Conservation (phyloP, 2,329 filamentous ascomycete species). For the Neopestalotiopsis sp. region DNA sequence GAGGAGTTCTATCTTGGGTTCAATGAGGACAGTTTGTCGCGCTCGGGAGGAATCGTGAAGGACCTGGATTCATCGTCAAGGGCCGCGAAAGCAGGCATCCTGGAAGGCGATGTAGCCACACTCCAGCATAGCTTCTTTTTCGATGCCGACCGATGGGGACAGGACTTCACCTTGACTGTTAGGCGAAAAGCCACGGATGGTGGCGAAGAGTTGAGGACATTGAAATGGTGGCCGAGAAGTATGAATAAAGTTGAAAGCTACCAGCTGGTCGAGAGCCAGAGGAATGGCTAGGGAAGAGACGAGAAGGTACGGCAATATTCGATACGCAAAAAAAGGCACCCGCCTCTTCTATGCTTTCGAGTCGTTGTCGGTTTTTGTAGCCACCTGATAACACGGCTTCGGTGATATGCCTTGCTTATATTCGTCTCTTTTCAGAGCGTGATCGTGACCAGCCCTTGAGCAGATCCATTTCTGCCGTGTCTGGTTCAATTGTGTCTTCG, state of each 20-base stretch:
- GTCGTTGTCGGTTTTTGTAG: too few relatives aligned
- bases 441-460: neutral
- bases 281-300: neutral
- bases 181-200: neutral
- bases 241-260: neutral
- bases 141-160: neutral
- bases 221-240: neutral
- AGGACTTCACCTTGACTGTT: neutral
- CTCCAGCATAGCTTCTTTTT: neutral
- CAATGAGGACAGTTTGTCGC: neutral
- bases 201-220: neutral
- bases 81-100: neutral
- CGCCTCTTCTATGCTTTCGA: too few relatives aligned
- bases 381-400: too few relatives aligned
- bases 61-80: neutral
- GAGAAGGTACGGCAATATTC: too few relatives aligned
- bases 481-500: conserved; percentile 3
- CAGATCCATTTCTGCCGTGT: conserved; percentile 11
- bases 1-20: conserved; percentile 1
- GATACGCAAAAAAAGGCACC: too few relatives aligned
- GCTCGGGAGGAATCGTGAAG: neutral
- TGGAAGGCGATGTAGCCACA: neutral
- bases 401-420: neutral
- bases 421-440: neutral
- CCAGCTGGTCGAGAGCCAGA: neutral